A percentile compares a stretch with the other conserved stretches of the same genome.
Conservation (phyloP, 2,329 filamentous ascomycete species). For the Mycocentrospora acerina region DNA sequence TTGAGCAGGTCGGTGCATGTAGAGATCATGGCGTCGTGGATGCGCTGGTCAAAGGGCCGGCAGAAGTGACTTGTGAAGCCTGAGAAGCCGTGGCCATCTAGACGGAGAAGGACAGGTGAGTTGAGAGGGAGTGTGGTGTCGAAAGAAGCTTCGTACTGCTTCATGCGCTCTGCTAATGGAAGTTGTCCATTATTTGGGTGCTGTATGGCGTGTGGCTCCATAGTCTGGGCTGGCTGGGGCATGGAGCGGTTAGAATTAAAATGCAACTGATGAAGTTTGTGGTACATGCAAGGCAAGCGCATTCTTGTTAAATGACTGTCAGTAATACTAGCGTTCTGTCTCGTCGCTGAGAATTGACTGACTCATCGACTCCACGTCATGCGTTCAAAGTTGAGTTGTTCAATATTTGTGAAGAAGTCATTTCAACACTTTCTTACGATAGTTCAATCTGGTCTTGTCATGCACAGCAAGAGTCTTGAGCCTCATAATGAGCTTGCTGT, state of each 20-base stretch:
- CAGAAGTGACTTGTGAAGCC: constrained; percentile 30
- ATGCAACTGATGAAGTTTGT: no score
- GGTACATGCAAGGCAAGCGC: no score
- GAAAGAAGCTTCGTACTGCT: constrained; percentile 30
- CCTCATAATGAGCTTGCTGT: no score
- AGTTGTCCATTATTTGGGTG: constrained; percentile 2
- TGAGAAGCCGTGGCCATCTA: constrained; percentile 36
- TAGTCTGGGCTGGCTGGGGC: not conserved
- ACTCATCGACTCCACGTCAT: no score
- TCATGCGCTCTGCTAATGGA: constrained; percentile 34
- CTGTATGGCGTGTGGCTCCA: not conserved
- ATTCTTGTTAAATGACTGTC: no score
- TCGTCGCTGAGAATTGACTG: no score
- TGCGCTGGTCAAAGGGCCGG: constrained; percentile 34
- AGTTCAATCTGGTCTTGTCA: no score
- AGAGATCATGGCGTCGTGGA: constrained; percentile 32
- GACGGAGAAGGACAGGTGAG: constrained; percentile 26
- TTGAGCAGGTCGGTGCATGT: constrained; percentile 27
- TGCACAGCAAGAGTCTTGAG: no score
- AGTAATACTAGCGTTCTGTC: no score
- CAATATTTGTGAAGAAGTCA: no score
- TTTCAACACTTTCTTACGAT: no score
- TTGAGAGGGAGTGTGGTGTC: constrained; percentile 23
- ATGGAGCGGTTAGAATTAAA: not conserved
- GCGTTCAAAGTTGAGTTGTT: no score